Evolutionary conservation across 306 rosid species (phyloP), one percentile per base, ranked within the genome.

Genomic region (Dryas drummondii): DNA sequence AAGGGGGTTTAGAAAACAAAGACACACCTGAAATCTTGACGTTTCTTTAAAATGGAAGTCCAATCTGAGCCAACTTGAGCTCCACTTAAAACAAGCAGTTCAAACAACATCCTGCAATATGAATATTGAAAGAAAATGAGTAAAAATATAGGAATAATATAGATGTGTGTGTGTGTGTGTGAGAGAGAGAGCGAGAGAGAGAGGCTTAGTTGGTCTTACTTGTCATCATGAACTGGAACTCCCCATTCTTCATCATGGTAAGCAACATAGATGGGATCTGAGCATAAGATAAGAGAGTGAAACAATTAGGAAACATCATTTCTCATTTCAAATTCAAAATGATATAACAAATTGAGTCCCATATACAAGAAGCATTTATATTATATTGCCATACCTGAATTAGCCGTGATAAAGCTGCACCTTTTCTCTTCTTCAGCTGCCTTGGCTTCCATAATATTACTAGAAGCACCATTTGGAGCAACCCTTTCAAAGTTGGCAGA

Each of bases 171-270:
- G 22, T 22, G 22, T 22, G 22, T 22, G 22, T 22, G 22, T 22
- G 22, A 0, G 22, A 0, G 22, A 22, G 37, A 32, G 37, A 32
- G 37, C 1, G 37, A 2, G 37, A 32, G 53, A 67, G 46, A 60
- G 73, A 70, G 76, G 60, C 12, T 7, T 0, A n/a, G 55, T 14
- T 59, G 14, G 47, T 42, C 96, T 90, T 88, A 96, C 99, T 85
- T 89, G 93, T 96, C 99, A 82, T 96, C 98, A 80, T 87, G 96
- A 80, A 92, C 86, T 49, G 99, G 98, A 82, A 92, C 99, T 52
- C 99, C 99, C 99, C 99, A 96, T 84, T 96, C 99, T 84, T 96
- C 87, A 79, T 96, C 99, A 80, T 96, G 99, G 84, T 96, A 96
- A 75, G 98, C 97, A 81, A 94, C 85, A 86, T 96, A 96, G 78